Conservation (phyloP, 1,139 yeast genomes). For the Blastobotrys proliferans region DNA sequence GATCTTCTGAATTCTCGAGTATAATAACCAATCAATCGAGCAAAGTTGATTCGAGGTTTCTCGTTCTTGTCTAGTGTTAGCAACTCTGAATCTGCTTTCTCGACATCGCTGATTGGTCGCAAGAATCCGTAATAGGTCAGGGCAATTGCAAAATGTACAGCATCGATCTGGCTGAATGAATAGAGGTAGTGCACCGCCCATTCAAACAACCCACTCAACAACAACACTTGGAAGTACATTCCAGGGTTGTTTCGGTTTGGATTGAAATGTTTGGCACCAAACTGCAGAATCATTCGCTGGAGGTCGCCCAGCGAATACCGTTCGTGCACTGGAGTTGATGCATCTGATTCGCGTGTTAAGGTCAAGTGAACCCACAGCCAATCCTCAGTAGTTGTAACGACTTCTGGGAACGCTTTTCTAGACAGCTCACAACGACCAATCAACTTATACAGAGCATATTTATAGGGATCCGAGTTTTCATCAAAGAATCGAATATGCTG, state of each 20-base stretch:
- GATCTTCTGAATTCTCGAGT: slow-evolving; percentile 77
- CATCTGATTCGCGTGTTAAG: slow-evolving; percentile 56
- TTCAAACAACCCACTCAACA: slow-evolving; percentile 78
- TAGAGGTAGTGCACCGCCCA: slow-evolving; percentile 72
- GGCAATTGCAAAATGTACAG: slow-evolving; percentile 86
- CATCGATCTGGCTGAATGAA: slow-evolving; percentile 69
- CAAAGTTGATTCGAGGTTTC: slow-evolving; percentile 33
- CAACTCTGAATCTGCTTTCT: slow-evolving; percentile 17
- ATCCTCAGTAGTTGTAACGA: slow-evolving; percentile 83
- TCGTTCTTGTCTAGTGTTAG: slow-evolving; percentile 28
- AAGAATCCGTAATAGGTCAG: slow-evolving; percentile 72
- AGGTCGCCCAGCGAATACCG: slow-evolving; percentile 69
- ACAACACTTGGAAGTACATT: slow-evolving; percentile 68
- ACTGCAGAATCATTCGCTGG: slow-evolving; percentile 64
- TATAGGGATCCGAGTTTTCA: slow-evolving; percentile 74
- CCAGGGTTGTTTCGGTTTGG: slow-evolving; percentile 57
- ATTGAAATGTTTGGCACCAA: slow-evolving; percentile 72
- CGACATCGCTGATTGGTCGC: slow-evolving; percentile 42
- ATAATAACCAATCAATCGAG: slow-evolving; percentile 42
- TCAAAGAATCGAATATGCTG: slow-evolving; percentile 72
- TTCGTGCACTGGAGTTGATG: slow-evolving; percentile 57
- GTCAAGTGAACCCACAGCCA: slow-evolving; percentile 95
- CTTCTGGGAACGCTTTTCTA: slow-evolving; percentile 67
- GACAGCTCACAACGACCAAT: slow-evolving; percentile 86
- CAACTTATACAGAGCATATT: slow-evolving; percentile 84